Percentiles rank a stretch among this genome's conserved stretches.
Evolutionary conservation across 257 asterid genomes (phyloP).

Genomic region (Solanum sparsipilum): DNA sequence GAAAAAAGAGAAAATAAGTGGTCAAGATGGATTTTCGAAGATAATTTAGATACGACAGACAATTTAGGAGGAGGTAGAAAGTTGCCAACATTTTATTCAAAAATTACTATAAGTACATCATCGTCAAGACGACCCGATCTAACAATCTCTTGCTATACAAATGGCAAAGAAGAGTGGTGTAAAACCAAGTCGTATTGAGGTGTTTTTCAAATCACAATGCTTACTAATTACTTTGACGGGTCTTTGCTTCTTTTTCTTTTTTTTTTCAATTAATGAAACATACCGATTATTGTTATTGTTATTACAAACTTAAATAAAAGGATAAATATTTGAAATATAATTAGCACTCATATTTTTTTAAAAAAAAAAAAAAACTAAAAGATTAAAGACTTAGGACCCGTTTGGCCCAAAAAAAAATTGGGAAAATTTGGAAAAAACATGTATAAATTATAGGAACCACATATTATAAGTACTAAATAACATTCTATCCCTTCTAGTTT

Average conservation of each 20-base stretch:
- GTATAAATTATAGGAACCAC: too few species aligned
- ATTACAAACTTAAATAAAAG: neutral
- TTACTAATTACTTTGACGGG: neutral
- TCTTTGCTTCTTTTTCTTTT: neutral
- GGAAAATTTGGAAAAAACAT: too few species aligned
- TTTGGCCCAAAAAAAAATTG: too few species aligned
- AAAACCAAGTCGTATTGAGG: too few species aligned
- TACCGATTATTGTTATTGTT: neutral
- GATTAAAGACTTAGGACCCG: neutral
- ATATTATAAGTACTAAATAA: too few species aligned
- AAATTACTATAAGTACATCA: neutral
- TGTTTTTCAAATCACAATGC: neutral
- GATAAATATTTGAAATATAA: neutral
- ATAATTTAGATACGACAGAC: neutral
- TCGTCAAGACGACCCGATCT: neutral
- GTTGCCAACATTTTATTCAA: too few species aligned
- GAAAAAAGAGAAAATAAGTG: neutral
- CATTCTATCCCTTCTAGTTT: too few species aligned
- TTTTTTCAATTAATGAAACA: neutral
- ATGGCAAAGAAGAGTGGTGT: neutral
- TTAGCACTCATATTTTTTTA: neutral
- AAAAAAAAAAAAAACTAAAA: too few species aligned
- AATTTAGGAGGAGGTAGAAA: too few species aligned
- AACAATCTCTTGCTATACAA: neutral
- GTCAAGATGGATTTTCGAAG: neutral